Percentiles rank a stretch among this genome's conserved stretches.
Conservation (phyloP, 148 eudicot species). For the Nyssa sinensis region DNA sequence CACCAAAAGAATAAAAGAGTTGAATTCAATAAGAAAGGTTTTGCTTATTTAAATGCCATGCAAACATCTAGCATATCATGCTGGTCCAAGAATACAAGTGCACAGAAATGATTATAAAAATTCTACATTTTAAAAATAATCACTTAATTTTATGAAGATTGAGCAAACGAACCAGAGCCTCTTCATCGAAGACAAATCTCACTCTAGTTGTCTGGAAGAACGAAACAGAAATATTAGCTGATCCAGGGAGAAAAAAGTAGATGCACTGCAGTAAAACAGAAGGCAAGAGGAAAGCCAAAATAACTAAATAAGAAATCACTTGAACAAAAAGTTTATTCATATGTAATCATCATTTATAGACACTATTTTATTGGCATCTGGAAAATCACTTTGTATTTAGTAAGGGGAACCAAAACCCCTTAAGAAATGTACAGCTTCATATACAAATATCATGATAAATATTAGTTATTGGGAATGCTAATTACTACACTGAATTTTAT, state of each 20-base stretch:
- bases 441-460: background rate
- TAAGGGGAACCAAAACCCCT: background rate
- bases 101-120: background rate
- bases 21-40: background rate
- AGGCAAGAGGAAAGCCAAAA: background rate
- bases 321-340: background rate
- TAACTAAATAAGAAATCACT: background rate
- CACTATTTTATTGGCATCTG: background rate
- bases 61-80: background rate
- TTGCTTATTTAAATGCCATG: background rate
- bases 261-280: background rate
- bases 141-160: constrained; percentile 9
- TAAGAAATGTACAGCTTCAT: background rate
- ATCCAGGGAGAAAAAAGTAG: background rate
- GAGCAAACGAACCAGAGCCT: constrained; percentile 81
- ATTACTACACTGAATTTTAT: background rate
- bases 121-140: background rate
- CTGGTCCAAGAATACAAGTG: background rate
- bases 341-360: background rate
- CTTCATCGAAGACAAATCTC: constrained; percentile 89
- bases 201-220: constrained; percentile 84
- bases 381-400: background rate
- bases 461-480: background rate
- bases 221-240: constrained; percentile 7
- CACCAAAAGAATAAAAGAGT: background rate